phyloP scores from a whole-genome alignment of 192 early-diverging fungal genomes.

The Backusella morwellensis region DNA sequence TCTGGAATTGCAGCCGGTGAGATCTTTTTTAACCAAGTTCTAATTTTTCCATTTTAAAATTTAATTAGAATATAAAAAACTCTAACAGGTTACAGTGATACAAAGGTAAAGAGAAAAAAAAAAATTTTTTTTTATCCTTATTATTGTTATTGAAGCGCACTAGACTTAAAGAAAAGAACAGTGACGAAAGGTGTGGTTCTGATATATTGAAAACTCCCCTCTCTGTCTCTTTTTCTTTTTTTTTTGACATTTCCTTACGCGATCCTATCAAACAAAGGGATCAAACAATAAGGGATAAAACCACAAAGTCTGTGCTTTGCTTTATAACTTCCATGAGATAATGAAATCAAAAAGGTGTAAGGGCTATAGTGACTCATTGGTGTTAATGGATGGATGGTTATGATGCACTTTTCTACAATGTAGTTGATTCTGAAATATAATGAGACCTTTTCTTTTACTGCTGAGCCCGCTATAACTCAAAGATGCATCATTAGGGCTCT shows the following conservation, averaged over 20 bases:
- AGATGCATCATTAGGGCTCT: neutral
- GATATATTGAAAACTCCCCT: neutral
- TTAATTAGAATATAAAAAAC: neutral
- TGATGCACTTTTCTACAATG: neutral
- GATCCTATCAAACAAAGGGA: neutral
- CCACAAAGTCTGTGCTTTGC: neutral
- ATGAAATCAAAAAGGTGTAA: neutral
- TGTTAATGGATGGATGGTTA: neutral
- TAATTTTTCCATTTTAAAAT: constrained; percentile 1
- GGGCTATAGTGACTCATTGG: neutral
- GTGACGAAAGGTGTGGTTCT: neutral
- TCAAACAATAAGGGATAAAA: neutral
- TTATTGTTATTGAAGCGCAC: neutral
- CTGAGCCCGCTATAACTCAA: neutral
- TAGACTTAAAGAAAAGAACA: neutral
- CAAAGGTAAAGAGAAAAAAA: neutral
- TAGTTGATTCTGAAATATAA: constrained; percentile 1
- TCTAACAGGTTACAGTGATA: neutral
- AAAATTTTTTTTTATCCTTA: neutral
- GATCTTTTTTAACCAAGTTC: neutral
- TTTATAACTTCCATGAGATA: neutral
- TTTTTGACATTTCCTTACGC: neutral
- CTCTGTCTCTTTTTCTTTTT: neutral
- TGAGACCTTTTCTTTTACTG: neutral
- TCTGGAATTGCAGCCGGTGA: neutral